A percentile compares a stretch with the other conserved stretches of the same genome.
phyloP scores from a whole-genome alignment of 2,329 filamentous ascomycete species.

The Apiospora sp. region DNA sequence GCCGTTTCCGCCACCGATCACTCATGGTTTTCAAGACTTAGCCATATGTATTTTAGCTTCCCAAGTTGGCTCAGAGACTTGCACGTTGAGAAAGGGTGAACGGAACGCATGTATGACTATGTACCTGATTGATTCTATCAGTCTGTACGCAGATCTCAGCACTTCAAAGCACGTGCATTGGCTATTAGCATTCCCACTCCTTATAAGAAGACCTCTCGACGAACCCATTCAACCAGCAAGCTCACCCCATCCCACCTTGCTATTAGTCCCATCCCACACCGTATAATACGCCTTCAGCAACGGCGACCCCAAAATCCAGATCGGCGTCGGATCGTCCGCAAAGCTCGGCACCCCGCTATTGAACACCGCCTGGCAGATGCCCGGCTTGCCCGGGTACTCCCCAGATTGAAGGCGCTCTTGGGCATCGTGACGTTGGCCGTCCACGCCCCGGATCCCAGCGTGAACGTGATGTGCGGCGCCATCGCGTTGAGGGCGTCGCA shows the following conservation, averaged over 20 bases:
- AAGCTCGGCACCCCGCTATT: slow-evolving; percentile 33
- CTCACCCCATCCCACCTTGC: slow-evolving; percentile 38
- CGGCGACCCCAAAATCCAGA: slow-evolving; percentile 45
- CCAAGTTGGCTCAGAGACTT: no score
- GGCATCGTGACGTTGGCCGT: slow-evolving; percentile 37
- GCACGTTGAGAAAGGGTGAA: no score
- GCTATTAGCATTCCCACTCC: no score
- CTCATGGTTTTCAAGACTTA: no score
- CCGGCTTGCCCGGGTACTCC: slow-evolving; percentile 40
- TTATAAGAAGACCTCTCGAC: no score
- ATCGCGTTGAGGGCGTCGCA: slow-evolving; percentile 41
- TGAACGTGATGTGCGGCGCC: slow-evolving; percentile 41
- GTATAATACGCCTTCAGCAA: slow-evolving; percentile 47
- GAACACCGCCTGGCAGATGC: slow-evolving; percentile 45
- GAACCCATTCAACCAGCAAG: not conserved
- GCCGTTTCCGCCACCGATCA: no score
- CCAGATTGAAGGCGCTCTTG: slow-evolving; percentile 43
- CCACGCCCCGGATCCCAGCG: slow-evolving; percentile 35
- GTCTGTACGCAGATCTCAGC: no score
- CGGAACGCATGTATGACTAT: no score
- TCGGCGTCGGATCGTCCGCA: slow-evolving; percentile 25
- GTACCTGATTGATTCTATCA: no score
- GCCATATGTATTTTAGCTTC: no score
- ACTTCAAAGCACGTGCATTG: no score
- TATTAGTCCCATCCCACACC: slow-evolving; percentile 43